Evolutionary conservation across 2,329 filamentous ascomycete genomes (phyloP).

Genomic region (Ascochyta viciae-villosae): DNA sequence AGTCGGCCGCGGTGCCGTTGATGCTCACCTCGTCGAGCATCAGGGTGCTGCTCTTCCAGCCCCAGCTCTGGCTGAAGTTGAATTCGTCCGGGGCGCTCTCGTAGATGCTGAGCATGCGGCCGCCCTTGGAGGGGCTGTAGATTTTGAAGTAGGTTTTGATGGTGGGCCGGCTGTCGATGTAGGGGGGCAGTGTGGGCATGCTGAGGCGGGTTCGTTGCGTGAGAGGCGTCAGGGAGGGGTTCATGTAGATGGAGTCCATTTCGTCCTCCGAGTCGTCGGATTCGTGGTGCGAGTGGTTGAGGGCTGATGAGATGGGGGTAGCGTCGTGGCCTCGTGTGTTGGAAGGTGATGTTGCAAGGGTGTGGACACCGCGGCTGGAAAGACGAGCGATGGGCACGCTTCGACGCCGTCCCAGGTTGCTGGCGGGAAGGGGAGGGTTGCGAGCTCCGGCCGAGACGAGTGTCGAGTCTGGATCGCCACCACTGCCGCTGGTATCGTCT

Average conservation of each 20-base stretch:
- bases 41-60: conserved; percentile 67
- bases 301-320: conserved; percentile 26
- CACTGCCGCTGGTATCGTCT: conserved; percentile 56
- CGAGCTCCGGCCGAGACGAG: conserved; percentile 36
- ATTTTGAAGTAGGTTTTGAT: conserved; percentile 70
- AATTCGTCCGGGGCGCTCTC: conserved; percentile 65
- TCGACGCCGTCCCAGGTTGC: conserved; percentile 27
- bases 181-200: conserved; percentile 58
- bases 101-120: conserved; percentile 65
- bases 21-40: conserved; percentile 58
- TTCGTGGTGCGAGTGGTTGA: conserved; percentile 30
- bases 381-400: conserved; percentile 24
- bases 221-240: conserved; percentile 32
- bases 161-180: conserved; percentile 62
- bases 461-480: conserved; percentile 53
- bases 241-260: conserved; percentile 29
- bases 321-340: conserved; percentile 25
- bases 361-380: conserved; percentile 23
- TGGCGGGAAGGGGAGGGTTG: conserved; percentile 32
- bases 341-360: conserved; percentile 23
- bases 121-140: conserved; percentile 65
- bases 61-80: conserved; percentile 67
- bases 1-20: conserved; percentile 16
- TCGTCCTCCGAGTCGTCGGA: conserved; percentile 38
- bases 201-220: conserved; percentile 26